Percentiles rank a stretch among this genome's conserved stretches.
These are phyloP conservation scores for Oryza brachyantha DNA, from an alignment of 176 grass and related monocot genomes.

Conservation along the genomic window DNA sequence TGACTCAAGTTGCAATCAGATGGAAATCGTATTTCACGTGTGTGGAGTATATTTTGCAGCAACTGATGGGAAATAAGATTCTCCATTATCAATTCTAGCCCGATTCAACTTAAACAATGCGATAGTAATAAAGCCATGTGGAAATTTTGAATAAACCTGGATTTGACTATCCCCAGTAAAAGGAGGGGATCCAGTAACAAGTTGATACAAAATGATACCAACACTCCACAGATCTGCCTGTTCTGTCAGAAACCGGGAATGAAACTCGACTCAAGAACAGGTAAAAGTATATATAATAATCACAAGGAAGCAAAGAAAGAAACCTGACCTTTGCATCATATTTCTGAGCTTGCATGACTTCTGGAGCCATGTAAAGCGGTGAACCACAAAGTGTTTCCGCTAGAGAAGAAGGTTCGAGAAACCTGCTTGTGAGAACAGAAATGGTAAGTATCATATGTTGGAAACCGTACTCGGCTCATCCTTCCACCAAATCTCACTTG, in stretches of 20 bases:
- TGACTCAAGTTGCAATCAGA: slow-evolving; percentile 58
- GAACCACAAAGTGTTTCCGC: slow-evolving; percentile 98
- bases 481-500: slow-evolving; percentile 7
- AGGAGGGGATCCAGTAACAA: slow-evolving; percentile 85
- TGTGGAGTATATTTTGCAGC: slow-evolving; percentile 69
- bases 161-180: slow-evolving; percentile 87
- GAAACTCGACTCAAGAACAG: slow-evolving; percentile 24
- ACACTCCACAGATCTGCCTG: slow-evolving; percentile 99
- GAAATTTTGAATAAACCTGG: slow-evolving; percentile 62
- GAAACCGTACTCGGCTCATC: slow-evolving; percentile 3
- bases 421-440: slow-evolving; percentile 32
- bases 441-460: slow-evolving; percentile 15
- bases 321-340: slow-evolving; percentile 93
- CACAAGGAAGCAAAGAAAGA: slow-evolving; percentile 1
- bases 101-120: slow-evolving; percentile 2
- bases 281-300: slow-evolving; percentile 15
- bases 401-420: slow-evolving; percentile 52
- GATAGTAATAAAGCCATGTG: not conserved
- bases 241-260: slow-evolving; percentile 38
- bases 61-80: slow-evolving; percentile 47
- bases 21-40: slow-evolving; percentile 66
- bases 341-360: slow-evolving; percentile 95
- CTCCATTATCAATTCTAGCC: slow-evolving; percentile 26
- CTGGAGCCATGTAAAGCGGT: slow-evolving; percentile 99
- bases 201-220: slow-evolving; percentile 97